Conservation (phyloP, 306 rosid species). For the Vigna reflexopilosa region DNA sequence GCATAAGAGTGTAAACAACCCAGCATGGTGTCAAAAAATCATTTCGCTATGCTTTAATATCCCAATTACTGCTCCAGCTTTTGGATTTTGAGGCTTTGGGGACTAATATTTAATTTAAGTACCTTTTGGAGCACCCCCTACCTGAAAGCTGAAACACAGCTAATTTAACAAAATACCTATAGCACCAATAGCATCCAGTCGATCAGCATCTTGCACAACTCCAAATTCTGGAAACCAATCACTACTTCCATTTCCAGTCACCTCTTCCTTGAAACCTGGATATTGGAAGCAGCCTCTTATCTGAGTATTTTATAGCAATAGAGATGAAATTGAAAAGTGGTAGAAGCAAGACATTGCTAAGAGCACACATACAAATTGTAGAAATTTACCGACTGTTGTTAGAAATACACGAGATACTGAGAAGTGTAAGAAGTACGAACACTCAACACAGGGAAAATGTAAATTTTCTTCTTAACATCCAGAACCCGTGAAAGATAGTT, state of each 20-base stretch:
- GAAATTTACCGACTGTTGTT: neutral
- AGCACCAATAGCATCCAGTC: slow-evolving; percentile 98
- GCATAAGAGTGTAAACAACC: neutral
- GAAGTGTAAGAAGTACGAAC: neutral
- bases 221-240: slow-evolving; percentile 74
- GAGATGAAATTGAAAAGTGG: neutral
- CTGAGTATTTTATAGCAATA: slow-evolving; percentile 8
- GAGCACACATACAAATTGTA: slow-evolving; percentile 5
- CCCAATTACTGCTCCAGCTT: neutral
- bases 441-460: neutral
- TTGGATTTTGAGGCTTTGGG: neutral
- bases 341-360: slow-evolving; percentile 2
- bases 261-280: slow-evolving; percentile 92
- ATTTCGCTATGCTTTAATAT: neutral
- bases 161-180: slow-evolving; percentile 62
- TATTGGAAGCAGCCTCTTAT: slow-evolving; percentile 11
- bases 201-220: slow-evolving; percentile 94
- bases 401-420: neutral
- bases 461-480: neutral
- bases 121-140: neutral
- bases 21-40: neutral
- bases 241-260: slow-evolving; percentile 55
- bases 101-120: slow-evolving; percentile 5
- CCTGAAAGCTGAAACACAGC: neutral
- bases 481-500: neutral